Conservation (phyloP, 106 monocot genomes). For the Xerophyta viscosa region DNA sequence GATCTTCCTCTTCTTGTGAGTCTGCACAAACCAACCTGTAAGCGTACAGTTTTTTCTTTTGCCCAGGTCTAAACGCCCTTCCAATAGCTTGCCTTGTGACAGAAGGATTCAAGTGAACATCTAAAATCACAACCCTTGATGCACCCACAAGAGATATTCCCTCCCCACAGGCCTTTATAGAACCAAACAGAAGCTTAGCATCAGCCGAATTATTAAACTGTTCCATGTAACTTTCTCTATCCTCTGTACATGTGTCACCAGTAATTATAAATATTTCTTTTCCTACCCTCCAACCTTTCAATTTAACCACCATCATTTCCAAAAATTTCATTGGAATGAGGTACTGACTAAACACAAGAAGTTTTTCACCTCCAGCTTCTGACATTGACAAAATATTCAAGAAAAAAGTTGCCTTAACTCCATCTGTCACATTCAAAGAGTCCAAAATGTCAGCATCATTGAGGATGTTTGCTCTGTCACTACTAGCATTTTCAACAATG, state of each 20-base stretch:
- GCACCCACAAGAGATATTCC: constrained; percentile 91
- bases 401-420: constrained; percentile 78
- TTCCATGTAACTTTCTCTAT: constrained; percentile 71
- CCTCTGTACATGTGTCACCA: constrained; percentile 72
- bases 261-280: constrained; percentile 79
- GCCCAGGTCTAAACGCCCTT: constrained; percentile 85
- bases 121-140: constrained; percentile 72
- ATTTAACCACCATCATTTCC: constrained; percentile 41
- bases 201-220: constrained; percentile 74
- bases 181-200: constrained; percentile 83
- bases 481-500: constrained; percentile 33
- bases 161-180: constrained; percentile 97
- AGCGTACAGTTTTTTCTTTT: constrained; percentile 53
- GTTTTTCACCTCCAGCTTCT: constrained; percentile 57
- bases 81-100: constrained; percentile 95
- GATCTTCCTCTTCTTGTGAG: constrained; percentile 64
- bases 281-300: constrained; percentile 69
- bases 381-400: constrained; percentile 51
- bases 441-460: constrained; percentile 23
- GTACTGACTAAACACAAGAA: constrained; percentile 84
- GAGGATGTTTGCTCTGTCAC: constrained; percentile 20
- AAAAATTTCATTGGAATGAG: constrained; percentile 84
- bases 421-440: constrained; percentile 45
- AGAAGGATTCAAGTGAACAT: constrained; percentile 92
- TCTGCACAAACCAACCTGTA: constrained; percentile 81